A percentile compares a stretch with the other conserved stretches of the same genome.
Conservation (phyloP, 352 stramenopile species). For the Globisporangium spiculum region DNA sequence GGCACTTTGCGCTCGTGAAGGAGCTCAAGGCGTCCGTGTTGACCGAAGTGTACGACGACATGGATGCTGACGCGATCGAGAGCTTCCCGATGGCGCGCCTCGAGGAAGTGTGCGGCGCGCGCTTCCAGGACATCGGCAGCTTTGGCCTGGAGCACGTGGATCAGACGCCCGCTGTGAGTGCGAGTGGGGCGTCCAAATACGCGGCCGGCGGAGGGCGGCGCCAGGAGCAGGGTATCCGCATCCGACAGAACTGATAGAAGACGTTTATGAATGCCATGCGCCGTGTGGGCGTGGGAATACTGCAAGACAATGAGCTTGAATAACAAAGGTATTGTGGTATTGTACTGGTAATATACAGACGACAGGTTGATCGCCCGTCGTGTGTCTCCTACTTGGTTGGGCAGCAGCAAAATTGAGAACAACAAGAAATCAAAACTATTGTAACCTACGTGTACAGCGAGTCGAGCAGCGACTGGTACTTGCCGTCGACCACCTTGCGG, state of each 20-base stretch:
- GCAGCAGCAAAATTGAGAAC: neutral
- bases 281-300: too few relatives aligned
- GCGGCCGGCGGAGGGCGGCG: constrained; percentile 24
- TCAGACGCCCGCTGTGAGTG: constrained; percentile 25
- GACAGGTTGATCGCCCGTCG: neutral
- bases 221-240: constrained; percentile 84
- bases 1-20: constrained; percentile 74
- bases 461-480: constrained; percentile 74
- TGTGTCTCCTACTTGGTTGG: neutral
- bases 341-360: constrained; percentile 25
- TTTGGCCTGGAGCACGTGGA: constrained; percentile 79
- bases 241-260: constrained; percentile 54
- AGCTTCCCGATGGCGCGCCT: constrained; percentile 57
- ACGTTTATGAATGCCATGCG: neutral
- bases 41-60: constrained; percentile 53
- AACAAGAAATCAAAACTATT: neutral
- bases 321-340: constrained; percentile 12
- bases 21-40: constrained; percentile 69
- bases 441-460: constrained; percentile 66
- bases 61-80: constrained; percentile 52
- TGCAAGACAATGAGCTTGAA: neutral
- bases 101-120: constrained; percentile 50
- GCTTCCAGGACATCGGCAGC: constrained; percentile 50
- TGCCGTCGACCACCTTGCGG: constrained; percentile 59
- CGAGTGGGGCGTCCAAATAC: constrained; percentile 20